Base-by-base conservation (phyloP, 2,329 filamentous ascomycete genomes). In the Hymenoscyphus infarciens region DNA sequence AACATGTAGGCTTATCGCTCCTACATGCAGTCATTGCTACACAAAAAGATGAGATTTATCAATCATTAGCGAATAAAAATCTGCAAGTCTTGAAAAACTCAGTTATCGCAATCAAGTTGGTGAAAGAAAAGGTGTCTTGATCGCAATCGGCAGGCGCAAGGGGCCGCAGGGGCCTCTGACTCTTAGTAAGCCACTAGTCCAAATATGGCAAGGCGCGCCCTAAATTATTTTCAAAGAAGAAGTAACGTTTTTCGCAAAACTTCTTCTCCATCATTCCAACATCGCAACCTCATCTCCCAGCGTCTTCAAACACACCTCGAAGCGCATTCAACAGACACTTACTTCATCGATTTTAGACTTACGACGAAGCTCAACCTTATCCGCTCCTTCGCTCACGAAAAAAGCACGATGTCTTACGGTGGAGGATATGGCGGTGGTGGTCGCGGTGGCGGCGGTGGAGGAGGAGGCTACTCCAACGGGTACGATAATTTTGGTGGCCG, bases 381-480 rank as follows among this genome's bases (percentile, higher is more conserved):
- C 49, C 57, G 54, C 61, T 65, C 66, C 66, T 64, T 68, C 61
- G 61, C 55, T 39, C 59, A 57, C 58, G 52, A 64, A 65, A 63
- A 52, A 61, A 66, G 64, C 74, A 83, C 74, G 75, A 91, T 91
- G 88, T 90, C 88, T 78, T 90, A 91, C 73, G 82, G 86, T 70
- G 83, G 79, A 70, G 76, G 78, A 68, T 75, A 74, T 68, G 76
- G 78, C 68, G 77, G 80, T 66, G 58, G 58, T 55, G 58, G 58
- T 80, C 81, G 68, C 67, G 76, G 78, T 62, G 75, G 78, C 66
- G 75, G 75, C 60, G 73, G 75, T 68, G 75, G 75, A 62, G 78
- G 78, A 61, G 78, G 78, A 67, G 80, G 81, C 67, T 82, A 84
- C 73, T 80, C 79, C 61, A 81, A 83, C 74, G 81, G 82, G 75